These are phyloP conservation scores for Colletotrichum eremochloae DNA, from an alignment of 2,329 filamentous ascomycete species.

Conservation along the genomic window DNA sequence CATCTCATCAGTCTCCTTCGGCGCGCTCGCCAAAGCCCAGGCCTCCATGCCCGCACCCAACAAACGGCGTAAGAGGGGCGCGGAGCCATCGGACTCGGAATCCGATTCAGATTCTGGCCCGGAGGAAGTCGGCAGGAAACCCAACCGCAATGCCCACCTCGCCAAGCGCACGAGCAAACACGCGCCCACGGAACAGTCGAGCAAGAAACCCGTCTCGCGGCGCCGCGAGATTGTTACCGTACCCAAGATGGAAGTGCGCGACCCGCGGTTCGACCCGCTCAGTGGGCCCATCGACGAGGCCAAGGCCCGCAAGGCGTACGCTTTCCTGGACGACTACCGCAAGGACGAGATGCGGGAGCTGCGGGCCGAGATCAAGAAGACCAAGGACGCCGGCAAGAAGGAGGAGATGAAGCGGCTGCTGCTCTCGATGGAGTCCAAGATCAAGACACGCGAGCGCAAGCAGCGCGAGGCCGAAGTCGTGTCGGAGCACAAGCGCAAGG, in stretches of 20 bases:
- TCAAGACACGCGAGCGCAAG: slow-evolving; percentile 77
- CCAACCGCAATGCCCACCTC: slow-evolving; percentile 50
- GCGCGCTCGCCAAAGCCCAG: slow-evolving; percentile 89
- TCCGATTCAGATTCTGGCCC: slow-evolving; percentile 45
- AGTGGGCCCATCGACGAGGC: slow-evolving; percentile 65
- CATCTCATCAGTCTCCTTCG: slow-evolving; percentile 81
- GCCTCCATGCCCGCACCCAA: slow-evolving; percentile 67
- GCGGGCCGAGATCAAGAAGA: slow-evolving; percentile 72
- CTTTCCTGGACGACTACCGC: slow-evolving; percentile 89
- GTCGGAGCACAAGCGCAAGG: slow-evolving; percentile 81
- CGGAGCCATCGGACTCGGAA: slow-evolving; percentile 47
- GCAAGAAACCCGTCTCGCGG: slow-evolving; percentile 86
- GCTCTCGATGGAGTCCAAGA: slow-evolving; percentile 81
- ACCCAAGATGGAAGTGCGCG: slow-evolving; percentile 74
- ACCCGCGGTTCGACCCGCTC: slow-evolving; percentile 88
- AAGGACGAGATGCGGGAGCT: slow-evolving; percentile 85
- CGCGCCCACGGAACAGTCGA: slow-evolving; percentile 85
- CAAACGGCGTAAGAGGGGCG: slow-evolving; percentile 49
- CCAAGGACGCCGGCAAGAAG: slow-evolving; percentile 75
- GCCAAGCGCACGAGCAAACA: slow-evolving; percentile 79
- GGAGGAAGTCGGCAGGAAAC: slow-evolving; percentile 51
- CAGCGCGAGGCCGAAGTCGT: slow-evolving; percentile 78
- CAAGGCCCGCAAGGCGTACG: slow-evolving; percentile 79
- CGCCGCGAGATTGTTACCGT: slow-evolving; percentile 78
- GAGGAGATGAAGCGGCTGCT: slow-evolving; percentile 80